Evolutionary conservation across 2,329 filamentous ascomycete genomes (phyloP).

Genomic region (Diaporthe sp.): DNA sequence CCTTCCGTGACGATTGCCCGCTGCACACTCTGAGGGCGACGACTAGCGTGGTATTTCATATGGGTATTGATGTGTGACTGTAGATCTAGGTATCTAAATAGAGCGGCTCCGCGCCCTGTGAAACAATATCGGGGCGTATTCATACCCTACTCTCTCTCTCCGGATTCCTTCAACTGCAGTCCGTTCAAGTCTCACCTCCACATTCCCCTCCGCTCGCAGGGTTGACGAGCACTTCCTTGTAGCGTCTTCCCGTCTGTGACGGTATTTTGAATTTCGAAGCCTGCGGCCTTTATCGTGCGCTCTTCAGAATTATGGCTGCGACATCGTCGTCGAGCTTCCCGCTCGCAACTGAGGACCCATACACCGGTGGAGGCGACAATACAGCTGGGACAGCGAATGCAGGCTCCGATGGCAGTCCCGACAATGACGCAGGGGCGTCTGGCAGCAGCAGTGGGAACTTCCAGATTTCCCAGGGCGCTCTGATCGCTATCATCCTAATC

Average conservation of each 20-base stretch:
- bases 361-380: constrained; percentile 50
- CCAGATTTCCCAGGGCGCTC: constrained; percentile 74
- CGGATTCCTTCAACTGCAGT: not conserved
- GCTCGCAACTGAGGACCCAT: constrained; percentile 56
- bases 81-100: constrained; percentile 37
- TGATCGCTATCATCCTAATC: constrained; percentile 81
- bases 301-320: constrained; percentile 53
- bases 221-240: constrained; percentile 10
- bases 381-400: constrained; percentile 46
- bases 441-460: constrained; percentile 69
- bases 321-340: constrained; percentile 54
- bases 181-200: not conserved
- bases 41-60: constrained; percentile 8
- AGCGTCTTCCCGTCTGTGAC: constrained; percentile 2
- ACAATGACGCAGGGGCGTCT: constrained; percentile 73
- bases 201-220: not conserved
- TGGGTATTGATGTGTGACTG: constrained; percentile 28
- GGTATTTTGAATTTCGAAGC: not conserved
- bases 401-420: constrained; percentile 49
- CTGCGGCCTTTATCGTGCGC: not conserved
- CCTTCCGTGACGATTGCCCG: not conserved
- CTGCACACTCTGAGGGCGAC: constrained; percentile 4
- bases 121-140: not conserved
- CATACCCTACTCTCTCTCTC: constrained; percentile 23
- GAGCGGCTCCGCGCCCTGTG: constrained; percentile 17